A percentile compares a stretch with the other conserved stretches of the same genome.
Evolutionary conservation across 1,284 basidiomycete species (phyloP).

Genomic region (Tylopilus orsonianus): DNA sequence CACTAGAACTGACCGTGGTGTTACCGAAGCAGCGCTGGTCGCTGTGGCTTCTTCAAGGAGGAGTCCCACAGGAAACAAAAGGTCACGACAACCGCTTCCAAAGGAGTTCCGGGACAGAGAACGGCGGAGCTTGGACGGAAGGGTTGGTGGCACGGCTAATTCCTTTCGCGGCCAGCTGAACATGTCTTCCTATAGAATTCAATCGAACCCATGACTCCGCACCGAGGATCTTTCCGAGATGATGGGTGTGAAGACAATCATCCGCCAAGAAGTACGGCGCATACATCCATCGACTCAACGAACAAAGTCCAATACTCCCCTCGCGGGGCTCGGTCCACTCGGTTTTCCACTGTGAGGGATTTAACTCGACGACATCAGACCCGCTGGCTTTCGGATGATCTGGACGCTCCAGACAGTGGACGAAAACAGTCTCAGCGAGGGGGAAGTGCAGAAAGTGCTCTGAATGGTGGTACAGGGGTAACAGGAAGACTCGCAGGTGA

Average conservation of each 20-base stretch:
- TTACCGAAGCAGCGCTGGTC: conserved; percentile 58
- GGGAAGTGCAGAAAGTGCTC: conserved; percentile 65
- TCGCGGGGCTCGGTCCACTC: conserved; percentile 35
- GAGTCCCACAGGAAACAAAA: conserved; percentile 44
- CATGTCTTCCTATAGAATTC: conserved; percentile 16
- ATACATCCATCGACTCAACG: conserved; percentile 22
- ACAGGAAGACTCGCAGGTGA: conserved; percentile 64
- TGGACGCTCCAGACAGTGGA: conserved; percentile 32
- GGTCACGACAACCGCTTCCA: conserved; percentile 56
- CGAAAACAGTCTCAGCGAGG: conserved; percentile 52
- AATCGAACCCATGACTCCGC: conserved; percentile 29
- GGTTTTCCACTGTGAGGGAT: conserved; percentile 47
- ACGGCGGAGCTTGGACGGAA: conserved; percentile 41
- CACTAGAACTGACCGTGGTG: conserved; percentile 33
- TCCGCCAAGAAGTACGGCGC: conserved; percentile 21
- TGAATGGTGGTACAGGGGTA: conserved; percentile 36
- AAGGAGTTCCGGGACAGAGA: conserved; percentile 54
- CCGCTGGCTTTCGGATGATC: conserved; percentile 50
- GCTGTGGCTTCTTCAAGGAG: conserved; percentile 57
- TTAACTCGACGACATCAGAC: conserved; percentile 48
- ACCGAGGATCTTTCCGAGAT: conserved; percentile 20
- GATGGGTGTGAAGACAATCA: conserved; percentile 19
- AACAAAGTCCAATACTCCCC: conserved; percentile 28
- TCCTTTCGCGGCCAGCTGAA: conserved; percentile 9
- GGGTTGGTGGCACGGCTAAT: conserved; percentile 36